Percentiles rank a stretch among this genome's conserved stretches.
Conservation (phyloP, 1,284 basidiomycete species). For the Heimioporus retisporus region DNA sequence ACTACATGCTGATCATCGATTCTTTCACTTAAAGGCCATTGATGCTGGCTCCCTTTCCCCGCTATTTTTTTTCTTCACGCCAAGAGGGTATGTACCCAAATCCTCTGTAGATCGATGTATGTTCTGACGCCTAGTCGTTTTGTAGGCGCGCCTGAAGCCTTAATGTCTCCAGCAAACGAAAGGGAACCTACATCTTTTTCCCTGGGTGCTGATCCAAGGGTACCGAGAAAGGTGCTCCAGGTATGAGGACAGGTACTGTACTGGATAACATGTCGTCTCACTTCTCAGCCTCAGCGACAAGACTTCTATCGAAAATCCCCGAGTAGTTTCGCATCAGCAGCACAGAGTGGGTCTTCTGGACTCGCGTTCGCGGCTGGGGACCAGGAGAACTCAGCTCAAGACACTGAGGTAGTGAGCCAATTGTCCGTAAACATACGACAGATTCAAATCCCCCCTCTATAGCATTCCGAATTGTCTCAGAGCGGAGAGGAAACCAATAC, state of each 20-base stretch:
- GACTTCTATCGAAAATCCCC: not conserved
- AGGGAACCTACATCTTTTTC: not conserved
- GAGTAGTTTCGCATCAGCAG: not conserved
- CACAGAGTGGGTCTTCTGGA: not conserved
- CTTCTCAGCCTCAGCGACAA: not conserved
- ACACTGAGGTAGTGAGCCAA: not conserved
- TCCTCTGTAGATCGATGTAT: not conserved
- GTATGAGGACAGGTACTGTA: not conserved
- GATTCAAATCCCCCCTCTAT: not conserved
- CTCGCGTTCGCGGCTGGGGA: not conserved
- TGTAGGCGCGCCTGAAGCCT: not conserved
- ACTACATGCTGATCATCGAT: not conserved
- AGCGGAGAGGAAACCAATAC: not conserved
- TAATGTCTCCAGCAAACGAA: too few species aligned
- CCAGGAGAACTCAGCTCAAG: not conserved
- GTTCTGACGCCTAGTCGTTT: not conserved
- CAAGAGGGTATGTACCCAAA: not conserved
- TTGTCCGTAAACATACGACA: not conserved
- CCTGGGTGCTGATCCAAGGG: not conserved
- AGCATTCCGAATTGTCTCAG: not conserved
- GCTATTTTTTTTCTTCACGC: not conserved
- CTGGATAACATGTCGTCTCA: not conserved
- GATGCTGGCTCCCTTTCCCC: not conserved
- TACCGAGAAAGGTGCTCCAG: not conserved
- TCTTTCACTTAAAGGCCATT: slow-evolving; percentile 3